Evolutionary conservation across 2,329 filamentous ascomycete species (phyloP).

Genomic region (Dryadomyces quercus-mongolicae): DNA sequence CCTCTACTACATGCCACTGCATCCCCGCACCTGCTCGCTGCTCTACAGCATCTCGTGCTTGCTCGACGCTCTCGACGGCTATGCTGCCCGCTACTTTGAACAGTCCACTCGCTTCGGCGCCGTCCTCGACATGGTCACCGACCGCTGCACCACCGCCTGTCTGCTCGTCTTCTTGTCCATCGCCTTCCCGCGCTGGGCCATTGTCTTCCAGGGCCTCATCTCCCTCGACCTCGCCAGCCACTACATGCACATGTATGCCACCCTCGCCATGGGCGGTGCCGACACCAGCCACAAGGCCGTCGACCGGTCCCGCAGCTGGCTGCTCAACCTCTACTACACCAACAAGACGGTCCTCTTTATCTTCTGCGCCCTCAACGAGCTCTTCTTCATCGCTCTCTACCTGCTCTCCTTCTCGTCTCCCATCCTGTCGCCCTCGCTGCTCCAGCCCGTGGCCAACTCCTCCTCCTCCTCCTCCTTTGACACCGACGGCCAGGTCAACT

Average conservation of each 20-base stretch:
- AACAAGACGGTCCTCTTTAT: slow-evolving; percentile 92
- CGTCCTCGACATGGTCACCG: slow-evolving; percentile 97
- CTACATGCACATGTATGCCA: slow-evolving; percentile 99
- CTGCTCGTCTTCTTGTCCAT: slow-evolving; percentile 89
- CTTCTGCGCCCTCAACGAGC: slow-evolving; percentile 82
- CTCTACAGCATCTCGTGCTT: slow-evolving; percentile 91
- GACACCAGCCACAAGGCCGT: slow-evolving; percentile 87
- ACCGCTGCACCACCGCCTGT: slow-evolving; percentile 92
- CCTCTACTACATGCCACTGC: slow-evolving; percentile 97
- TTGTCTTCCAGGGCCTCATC: slow-evolving; percentile 89
- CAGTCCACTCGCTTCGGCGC: slow-evolving; percentile 94
- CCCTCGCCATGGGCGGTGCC: slow-evolving; percentile 72
- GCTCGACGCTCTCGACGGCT: slow-evolving; percentile 88
- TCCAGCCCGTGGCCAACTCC: slow-evolving; percentile 41
- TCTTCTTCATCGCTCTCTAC: slow-evolving; percentile 97
- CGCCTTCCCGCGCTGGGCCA: slow-evolving; percentile 87
- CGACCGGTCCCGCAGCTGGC: slow-evolving; percentile 73
- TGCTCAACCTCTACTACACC: slow-evolving; percentile 92
- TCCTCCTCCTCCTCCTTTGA: slow-evolving; percentile 37
- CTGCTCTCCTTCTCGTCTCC: slow-evolving; percentile 94
- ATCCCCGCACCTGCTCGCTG: slow-evolving; percentile 86
- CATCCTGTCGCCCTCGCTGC: slow-evolving; percentile 73
- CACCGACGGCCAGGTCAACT: slow-evolving; percentile 57
- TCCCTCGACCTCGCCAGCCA: slow-evolving; percentile 88
- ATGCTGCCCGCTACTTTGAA: slow-evolving; percentile 77